phyloP scores from a whole-genome alignment of 2,329 filamentous ascomycete genomes.

The Teratosphaeria viscida region DNA sequence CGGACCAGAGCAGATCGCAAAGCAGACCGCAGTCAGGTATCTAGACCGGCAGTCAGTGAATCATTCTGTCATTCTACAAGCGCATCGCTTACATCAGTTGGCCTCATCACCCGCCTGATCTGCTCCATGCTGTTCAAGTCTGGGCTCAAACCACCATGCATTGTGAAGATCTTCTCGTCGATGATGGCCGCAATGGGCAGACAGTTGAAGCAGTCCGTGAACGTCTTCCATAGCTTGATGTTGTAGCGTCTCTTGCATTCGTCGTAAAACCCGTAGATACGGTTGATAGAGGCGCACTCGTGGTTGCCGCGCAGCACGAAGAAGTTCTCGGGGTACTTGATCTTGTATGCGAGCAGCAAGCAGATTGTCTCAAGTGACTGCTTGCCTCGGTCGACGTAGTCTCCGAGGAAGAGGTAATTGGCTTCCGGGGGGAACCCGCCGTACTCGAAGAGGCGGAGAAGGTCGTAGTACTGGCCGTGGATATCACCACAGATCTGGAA shows the following conservation, averaged over 20 bases:
- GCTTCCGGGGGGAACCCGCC: slow-evolving; percentile 96
- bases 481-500: slow-evolving; percentile 95
- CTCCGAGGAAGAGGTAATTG: slow-evolving; percentile 98
- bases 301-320: slow-evolving; percentile 98
- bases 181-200: slow-evolving; percentile 97
- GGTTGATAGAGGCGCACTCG: slow-evolving; percentile 97
- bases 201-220: slow-evolving; percentile 99
- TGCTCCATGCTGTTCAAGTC: slow-evolving; percentile 99
- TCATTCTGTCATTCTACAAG: slow-evolving; percentile 1
- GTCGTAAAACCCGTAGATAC: slow-evolving; percentile 99
- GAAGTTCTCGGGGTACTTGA: slow-evolving; percentile 99
- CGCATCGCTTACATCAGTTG: slow-evolving; percentile 74
- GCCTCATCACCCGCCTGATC: slow-evolving; percentile 96
- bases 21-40: slow-evolving; percentile 96
- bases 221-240: slow-evolving; percentile 99
- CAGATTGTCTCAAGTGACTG: slow-evolving; percentile 98
- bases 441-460: slow-evolving; percentile 94
- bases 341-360: slow-evolving; percentile 94
- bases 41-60: slow-evolving; percentile 36
- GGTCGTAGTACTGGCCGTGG: slow-evolving; percentile 97
- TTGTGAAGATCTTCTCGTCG: slow-evolving; percentile 99
- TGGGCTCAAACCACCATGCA: slow-evolving; percentile 95
- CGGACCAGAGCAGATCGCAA: slow-evolving; percentile 96
- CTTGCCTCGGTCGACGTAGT: slow-evolving; percentile 98
- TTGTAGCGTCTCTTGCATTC: slow-evolving; percentile 99